Evolutionary conservation across 306 rosid genomes (phyloP), one percentile per base, ranked within the genome.

Genomic region (Gleditsia sinensis): DNA sequence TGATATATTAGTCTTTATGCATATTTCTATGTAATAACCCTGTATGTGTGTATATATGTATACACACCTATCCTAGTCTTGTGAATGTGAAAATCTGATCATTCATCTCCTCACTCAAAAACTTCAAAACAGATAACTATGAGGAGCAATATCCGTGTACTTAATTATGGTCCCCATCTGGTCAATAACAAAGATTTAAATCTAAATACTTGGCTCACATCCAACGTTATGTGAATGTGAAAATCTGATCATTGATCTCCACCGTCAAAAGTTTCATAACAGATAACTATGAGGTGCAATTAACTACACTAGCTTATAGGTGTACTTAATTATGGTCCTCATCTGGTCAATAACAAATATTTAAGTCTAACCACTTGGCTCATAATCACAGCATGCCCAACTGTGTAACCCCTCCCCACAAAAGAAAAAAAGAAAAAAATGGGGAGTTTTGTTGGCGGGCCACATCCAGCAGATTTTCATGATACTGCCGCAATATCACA

Each of bases 151-250:
- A 17, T 3, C 21, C 13, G 17, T 50, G 10, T 6, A 67, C 12
- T n/a, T 51, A 40, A 69, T 34, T 61, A 53, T 25, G 69, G 20
- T 53, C 39, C 46, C n/a, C 23, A 55, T 75, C 69, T 16, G 16
- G 61, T 51, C 27, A 75, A 33, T 59, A 27, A 74, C 32, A 39
- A 61, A 28, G 24, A 20, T 59, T 70, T 55, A 78, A 48, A 19
- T 48, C 39, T 16, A 13, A 21, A 23, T 13, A 33, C 63, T 62
- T 19, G 33, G n/a, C 46, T 19, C 65, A 75, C n/a, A n/a, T n/a
- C n/a, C n/a, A n/a, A n/a, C n/a, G n/a, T n/a, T n/a, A n/a, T 45
- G 51, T 45, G 51, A 16, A 45, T 45, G 51, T 3, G 20, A 7
- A 45, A 53, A 21, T 33, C 9, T 28, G 59, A 72, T 33, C 23